Conservation (phyloP, 345 rosid genomes). For the Rhizophora mangle region DNA sequence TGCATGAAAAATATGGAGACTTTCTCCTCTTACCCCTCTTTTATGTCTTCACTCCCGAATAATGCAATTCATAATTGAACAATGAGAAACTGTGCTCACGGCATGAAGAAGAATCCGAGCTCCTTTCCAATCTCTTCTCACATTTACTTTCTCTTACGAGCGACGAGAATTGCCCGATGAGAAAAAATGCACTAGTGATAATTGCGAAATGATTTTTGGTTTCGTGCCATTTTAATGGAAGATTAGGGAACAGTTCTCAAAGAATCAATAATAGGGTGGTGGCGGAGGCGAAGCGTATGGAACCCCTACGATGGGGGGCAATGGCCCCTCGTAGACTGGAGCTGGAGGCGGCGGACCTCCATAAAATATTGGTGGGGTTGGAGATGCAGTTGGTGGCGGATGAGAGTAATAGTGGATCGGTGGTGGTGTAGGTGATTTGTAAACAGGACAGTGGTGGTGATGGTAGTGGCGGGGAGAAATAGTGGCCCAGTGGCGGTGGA, state of each 20-base stretch:
- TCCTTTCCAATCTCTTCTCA: slow-evolving; percentile 18
- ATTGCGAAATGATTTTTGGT: slow-evolving; percentile 8
- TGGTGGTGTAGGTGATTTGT: slow-evolving; percentile 34
- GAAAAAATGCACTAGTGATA: slow-evolving; percentile 16
- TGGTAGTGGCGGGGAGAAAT: slow-evolving; percentile 27
- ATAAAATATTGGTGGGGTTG: slow-evolving; percentile 28
- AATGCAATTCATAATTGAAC: slow-evolving; percentile 14
- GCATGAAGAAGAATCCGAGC: slow-evolving; percentile 3
- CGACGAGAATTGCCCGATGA: slow-evolving; percentile 49
- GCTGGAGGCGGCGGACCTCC: slow-evolving; percentile 55
- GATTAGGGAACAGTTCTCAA: slow-evolving; percentile 50
- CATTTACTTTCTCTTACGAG: slow-evolving; percentile 26
- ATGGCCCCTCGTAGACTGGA: slow-evolving; percentile 74
- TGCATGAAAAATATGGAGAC: slow-evolving; percentile 49
- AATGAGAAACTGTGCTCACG: neutral
- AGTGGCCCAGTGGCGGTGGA: slow-evolving; percentile 39
- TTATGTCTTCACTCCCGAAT: neutral
- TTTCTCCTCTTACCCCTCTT: slow-evolving; percentile 48
- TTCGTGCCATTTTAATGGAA: slow-evolving; percentile 10
- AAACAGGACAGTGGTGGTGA: slow-evolving; percentile 21
- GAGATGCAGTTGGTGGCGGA: slow-evolving; percentile 19
- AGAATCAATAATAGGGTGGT: slow-evolving; percentile 94
- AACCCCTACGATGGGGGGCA: slow-evolving; percentile 77
- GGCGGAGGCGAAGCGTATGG: slow-evolving; percentile 98
- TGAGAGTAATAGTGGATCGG: slow-evolving; percentile 30